phyloP scores from a whole-genome alignment of 2,329 filamentous ascomycete species.

The Epichloe aotearoae region DNA sequence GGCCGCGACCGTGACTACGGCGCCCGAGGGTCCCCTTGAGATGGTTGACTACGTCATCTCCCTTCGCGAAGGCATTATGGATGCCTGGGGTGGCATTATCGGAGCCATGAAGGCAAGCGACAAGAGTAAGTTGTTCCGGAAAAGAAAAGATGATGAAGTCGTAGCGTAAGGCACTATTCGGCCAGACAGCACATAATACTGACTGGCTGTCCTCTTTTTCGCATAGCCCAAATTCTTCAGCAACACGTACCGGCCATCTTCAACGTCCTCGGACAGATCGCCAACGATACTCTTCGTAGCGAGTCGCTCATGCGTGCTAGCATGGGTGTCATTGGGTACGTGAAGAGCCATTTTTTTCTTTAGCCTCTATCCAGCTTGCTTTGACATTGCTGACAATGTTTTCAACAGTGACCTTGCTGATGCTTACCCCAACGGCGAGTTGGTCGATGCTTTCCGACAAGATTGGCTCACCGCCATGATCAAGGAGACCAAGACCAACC shows the following conservation, averaged over 20 bases:
- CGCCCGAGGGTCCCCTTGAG: constrained; percentile 73
- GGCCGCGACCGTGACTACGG: constrained; percentile 69
- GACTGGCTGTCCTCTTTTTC: not conserved
- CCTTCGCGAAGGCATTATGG: constrained; percentile 93
- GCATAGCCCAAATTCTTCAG: constrained; percentile 52
- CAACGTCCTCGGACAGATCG: constrained; percentile 68
- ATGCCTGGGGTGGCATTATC: constrained; percentile 96
- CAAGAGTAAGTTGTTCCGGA: constrained; percentile 47
- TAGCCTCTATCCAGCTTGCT: not conserved
- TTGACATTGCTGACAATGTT: constrained; percentile 7
- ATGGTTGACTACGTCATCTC: constrained; percentile 96
- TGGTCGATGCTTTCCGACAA: constrained; percentile 70
- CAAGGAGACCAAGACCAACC: constrained; percentile 80
- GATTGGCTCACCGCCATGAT: constrained; percentile 87
- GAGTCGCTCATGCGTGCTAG: constrained; percentile 85
- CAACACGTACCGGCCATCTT: constrained; percentile 80
- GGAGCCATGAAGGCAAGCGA: constrained; percentile 76
- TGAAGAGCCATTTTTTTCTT: constrained; percentile 5
- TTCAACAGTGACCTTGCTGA: constrained; percentile 71
- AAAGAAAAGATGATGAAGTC: too few relatives aligned
- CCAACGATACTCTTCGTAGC: constrained; percentile 72
- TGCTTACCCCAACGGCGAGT: constrained; percentile 81
- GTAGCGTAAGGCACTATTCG: too few relatives aligned
- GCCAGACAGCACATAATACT: not conserved
- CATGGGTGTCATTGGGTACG: constrained; percentile 95